These are phyloP conservation scores for Dothideomycetes sp. DNA, from an alignment of 2,329 filamentous ascomycete species.

Conservation along the genomic window DNA sequence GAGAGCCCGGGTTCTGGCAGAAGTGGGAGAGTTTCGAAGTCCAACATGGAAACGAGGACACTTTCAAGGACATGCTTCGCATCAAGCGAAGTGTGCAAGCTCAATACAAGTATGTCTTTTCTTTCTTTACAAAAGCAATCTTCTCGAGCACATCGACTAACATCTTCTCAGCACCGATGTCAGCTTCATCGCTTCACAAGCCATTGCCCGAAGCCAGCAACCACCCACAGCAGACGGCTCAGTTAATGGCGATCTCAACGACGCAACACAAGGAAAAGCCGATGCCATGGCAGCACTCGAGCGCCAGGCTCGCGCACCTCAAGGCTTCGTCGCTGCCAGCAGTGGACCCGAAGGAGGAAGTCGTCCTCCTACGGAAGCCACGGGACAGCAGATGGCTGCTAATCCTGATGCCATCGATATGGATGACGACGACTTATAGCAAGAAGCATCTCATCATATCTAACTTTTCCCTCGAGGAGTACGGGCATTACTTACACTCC, in stretches of 20 bases:
- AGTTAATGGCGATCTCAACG: slow-evolving; percentile 32
- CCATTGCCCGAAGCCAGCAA: slow-evolving; percentile 65
- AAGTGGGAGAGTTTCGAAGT: slow-evolving; percentile 98
- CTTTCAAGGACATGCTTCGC: slow-evolving; percentile 97
- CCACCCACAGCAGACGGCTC: slow-evolving; percentile 20
- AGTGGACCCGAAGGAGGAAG: slow-evolving; percentile 37
- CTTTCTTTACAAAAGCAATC: neutral
- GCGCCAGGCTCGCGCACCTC: slow-evolving; percentile 75
- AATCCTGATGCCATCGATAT: slow-evolving; percentile 28
- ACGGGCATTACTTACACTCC: neutral
- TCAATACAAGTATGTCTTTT: slow-evolving; percentile 67
- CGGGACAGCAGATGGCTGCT: slow-evolving; percentile 14
- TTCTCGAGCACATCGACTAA: slow-evolving; percentile 29
- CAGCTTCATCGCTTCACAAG: slow-evolving; percentile 95
- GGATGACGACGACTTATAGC: slow-evolving; percentile 22
- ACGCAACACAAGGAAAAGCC: slow-evolving; percentile 43
- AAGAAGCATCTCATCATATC: too few relatives aligned
- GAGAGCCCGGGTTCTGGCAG: slow-evolving; percentile 82
- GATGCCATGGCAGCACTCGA: slow-evolving; percentile 90
- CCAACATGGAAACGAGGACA: slow-evolving; percentile 96
- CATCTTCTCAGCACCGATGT: slow-evolving; percentile 63
- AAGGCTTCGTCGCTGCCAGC: slow-evolving; percentile 84
- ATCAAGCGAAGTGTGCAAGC: slow-evolving; percentile 97
- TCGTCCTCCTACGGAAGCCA: slow-evolving; percentile 15
- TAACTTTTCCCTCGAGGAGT: neutral